A percentile compares a stretch with the other conserved stretches of the same genome.
Evolutionary conservation across 2,329 filamentous ascomycete genomes (phyloP).

Genomic region (Talaromyces sp.): DNA sequence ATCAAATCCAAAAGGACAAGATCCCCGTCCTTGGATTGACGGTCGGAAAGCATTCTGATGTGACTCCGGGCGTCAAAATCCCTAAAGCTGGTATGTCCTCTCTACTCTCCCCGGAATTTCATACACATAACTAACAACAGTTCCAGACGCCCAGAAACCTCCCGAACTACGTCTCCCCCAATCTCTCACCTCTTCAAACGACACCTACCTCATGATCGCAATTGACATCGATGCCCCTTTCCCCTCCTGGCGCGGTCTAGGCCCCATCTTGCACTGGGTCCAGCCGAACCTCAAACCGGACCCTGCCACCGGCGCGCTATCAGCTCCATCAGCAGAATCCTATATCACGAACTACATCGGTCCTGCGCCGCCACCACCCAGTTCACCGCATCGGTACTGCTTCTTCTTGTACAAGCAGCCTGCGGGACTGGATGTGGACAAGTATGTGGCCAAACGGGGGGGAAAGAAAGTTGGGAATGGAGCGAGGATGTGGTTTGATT

Average conservation of each 20-base stretch:
- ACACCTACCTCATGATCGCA: conserved; percentile 41
- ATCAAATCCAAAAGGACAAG: conserved; percentile 30
- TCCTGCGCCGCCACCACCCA: conserved; percentile 17
- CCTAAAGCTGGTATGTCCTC: conserved; percentile 29
- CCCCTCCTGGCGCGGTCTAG: conserved; percentile 39
- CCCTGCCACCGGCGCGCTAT: background rate
- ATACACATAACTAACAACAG: background rate
- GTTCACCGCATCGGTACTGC: conserved; percentile 17
- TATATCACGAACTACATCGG: conserved; percentile 17
- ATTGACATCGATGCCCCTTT: conserved; percentile 51
- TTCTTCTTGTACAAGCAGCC: conserved; percentile 19
- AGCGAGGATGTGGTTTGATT: conserved; percentile 18
- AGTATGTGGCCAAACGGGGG: background rate
- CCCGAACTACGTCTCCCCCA: conserved; percentile 21
- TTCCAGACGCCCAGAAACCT: conserved; percentile 23
- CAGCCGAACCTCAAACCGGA: conserved; percentile 38
- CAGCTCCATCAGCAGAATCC: background rate
- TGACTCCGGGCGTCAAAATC: conserved; percentile 32
- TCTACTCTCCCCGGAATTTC: background rate
- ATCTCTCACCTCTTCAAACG: conserved; percentile 6
- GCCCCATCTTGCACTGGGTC: conserved; percentile 50
- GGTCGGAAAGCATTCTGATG: conserved; percentile 25
- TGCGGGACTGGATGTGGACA: conserved; percentile 4
- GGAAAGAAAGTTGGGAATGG: conserved; percentile 19
- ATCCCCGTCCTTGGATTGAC: conserved; percentile 34